These are phyloP conservation scores for Nakazawaea ambrosiae DNA, from an alignment of 805 yeast genomes.

Conservation along the genomic window DNA sequence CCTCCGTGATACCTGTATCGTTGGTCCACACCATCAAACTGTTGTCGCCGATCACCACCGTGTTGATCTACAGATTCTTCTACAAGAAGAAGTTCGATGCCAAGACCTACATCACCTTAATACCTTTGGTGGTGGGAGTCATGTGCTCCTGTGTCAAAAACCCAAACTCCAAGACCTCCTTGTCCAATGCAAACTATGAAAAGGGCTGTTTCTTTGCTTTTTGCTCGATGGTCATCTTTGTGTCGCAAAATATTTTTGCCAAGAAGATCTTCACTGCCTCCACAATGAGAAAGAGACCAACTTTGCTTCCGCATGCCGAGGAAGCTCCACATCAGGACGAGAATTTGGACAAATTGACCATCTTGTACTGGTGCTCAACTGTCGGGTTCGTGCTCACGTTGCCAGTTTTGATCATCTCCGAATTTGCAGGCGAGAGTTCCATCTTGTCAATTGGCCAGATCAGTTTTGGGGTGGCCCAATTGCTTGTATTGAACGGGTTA, in stretches of 20 bases:
- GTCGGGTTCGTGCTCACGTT: slow-evolving; percentile 62
- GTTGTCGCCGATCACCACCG: slow-evolving; percentile 83
- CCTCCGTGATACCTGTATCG: slow-evolving; percentile 87
- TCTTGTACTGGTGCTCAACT: slow-evolving; percentile 62
- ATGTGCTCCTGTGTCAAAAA: slow-evolving; percentile 60
- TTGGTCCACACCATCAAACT: slow-evolving; percentile 93
- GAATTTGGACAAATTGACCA: slow-evolving; percentile 64
- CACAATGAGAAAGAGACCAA: slow-evolving; percentile 5
- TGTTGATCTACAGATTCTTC: slow-evolving; percentile 60
- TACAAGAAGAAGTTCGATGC: slow-evolving; percentile 50
- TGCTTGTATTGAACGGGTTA: slow-evolving; percentile 55
- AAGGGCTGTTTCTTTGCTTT: slow-evolving; percentile 45
- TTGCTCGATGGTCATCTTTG: slow-evolving; percentile 59
- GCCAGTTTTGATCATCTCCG: slow-evolving; percentile 59
- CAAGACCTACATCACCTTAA: slow-evolving; percentile 69
- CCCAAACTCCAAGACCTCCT: slow-evolving; percentile 12
- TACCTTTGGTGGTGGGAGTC: slow-evolving; percentile 80
- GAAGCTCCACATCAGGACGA: slow-evolving; percentile 16
- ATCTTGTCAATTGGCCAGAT: slow-evolving; percentile 13
- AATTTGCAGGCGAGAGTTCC: slow-evolving; percentile 25
- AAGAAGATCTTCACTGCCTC: slow-evolving; percentile 57
- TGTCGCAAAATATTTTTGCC: slow-evolving; percentile 75
- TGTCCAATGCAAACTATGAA: slow-evolving; percentile 16
- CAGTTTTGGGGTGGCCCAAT: slow-evolving; percentile 1
- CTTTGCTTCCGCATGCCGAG: not conserved